A percentile compares a stretch with the other conserved stretches of the same genome.
phyloP scores from a whole-genome alignment of 257 asterid genomes.

The Capsicum chinense region DNA sequence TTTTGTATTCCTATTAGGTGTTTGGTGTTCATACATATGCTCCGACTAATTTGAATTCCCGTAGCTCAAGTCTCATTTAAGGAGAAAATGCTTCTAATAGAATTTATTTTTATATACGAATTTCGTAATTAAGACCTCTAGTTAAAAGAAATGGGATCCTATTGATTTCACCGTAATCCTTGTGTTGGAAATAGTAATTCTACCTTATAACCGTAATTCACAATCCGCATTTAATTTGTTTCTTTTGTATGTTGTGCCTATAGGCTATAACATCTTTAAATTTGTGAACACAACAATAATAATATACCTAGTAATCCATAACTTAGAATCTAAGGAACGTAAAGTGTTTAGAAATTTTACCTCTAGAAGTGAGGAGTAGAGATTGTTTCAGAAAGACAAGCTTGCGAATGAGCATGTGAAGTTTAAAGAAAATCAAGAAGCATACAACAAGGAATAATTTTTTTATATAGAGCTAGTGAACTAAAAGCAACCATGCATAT shows the following conservation, averaged over 20 bases:
- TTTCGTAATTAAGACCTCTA: not conserved
- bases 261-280: not conserved
- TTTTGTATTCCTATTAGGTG: too few species aligned
- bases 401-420: not conserved
- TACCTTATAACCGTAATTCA: too few species aligned
- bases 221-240: not conserved
- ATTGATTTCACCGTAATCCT: not conserved
- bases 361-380: too few species aligned
- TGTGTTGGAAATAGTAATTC: not conserved
- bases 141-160: not conserved
- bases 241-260: not conserved
- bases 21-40: not conserved
- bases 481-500: not conserved
- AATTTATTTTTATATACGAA: not conserved
- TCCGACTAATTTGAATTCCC: accelerated
- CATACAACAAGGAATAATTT: not conserved
- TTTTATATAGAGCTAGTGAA: not conserved
- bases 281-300: not conserved
- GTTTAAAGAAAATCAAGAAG: not conserved
- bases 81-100: not conserved
- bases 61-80: not conserved
- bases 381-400: too few species aligned
- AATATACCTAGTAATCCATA: too few species aligned
- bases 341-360: too few species aligned
- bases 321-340: too few species aligned